Base-by-base conservation (phyloP, 768 basidiomycete genomes). In the Mycena olivaceomarginata region DNA sequence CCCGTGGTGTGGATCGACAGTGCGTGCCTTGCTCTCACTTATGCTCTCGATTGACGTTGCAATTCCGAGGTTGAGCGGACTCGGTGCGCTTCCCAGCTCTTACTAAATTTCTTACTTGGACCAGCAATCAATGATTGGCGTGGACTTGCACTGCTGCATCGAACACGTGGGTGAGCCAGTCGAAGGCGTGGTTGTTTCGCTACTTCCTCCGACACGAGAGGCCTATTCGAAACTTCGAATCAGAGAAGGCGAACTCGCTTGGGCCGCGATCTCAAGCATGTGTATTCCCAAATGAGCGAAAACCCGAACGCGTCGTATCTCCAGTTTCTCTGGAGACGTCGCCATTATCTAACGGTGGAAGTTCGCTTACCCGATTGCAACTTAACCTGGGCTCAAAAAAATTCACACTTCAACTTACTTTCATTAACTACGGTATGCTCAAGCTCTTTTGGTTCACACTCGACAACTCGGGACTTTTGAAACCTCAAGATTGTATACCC, bases 1-100 rank as follows among this genome's bases (percentile, higher is more conserved):
- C 45, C 57, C 40, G 31, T 7, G 41, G 15, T 56, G 75, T 76
- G 69, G 75, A 76, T 76, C 75, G 75, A 71, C 75, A 67, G 75
- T 71, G 74, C 68, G 75, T 76, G 59, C 64, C 75, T 67, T 25
- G 22, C 65, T 13, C 37, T 71, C 46, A 53, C 16, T 76, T 71
- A 76, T 67, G 37, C 75, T 76, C 48, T 53, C 51, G 31, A 67
- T 41, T 67, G 56, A 71, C 66, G 48, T n/a, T 43, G 10, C 53
- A 71, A 67, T 67, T 72, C 57, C 70, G 75, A 76, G 70, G 70
- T 72, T 76, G 37, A 63, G 20, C 65, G 65, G 64, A 41, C 46
- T 67, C 20, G 25, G n/a, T 25, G 10, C 16, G 37, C 67, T 57
- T 70, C 69, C 39, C 12, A 6, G 13, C 18, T 10, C 63, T 71